Conservation (phyloP, 129 eudicot genomes). For the Escallonia herrerae region DNA sequence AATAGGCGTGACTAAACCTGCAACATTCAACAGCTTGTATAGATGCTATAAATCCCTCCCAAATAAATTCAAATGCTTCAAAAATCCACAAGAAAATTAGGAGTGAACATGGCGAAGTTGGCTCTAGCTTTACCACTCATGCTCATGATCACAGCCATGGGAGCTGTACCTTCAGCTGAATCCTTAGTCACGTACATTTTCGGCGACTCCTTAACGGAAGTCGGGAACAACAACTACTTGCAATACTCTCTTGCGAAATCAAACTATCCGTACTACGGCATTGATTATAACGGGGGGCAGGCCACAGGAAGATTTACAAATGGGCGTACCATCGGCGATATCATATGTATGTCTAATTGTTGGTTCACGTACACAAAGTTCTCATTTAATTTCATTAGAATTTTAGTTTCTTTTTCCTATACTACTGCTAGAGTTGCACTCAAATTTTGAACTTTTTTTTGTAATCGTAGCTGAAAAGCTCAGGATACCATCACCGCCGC, state of each 20-base stretch:
- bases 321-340: constrained; percentile 93
- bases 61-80: neutral
- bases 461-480: constrained; percentile 67
- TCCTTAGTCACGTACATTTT: constrained; percentile 60
- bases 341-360: constrained; percentile 36
- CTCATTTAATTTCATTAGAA: neutral
- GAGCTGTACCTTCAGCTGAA: constrained; percentile 7
- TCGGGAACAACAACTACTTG: constrained; percentile 77
- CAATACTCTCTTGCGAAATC: constrained; percentile 72
- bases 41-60: constrained; percentile 15
- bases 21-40: neutral
- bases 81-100: constrained; percentile 1
- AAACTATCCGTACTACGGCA: constrained; percentile 65
- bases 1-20: constrained; percentile 23
- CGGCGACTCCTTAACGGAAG: constrained; percentile 92
- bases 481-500: constrained; percentile 73
- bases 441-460: neutral
- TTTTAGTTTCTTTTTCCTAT: neutral
- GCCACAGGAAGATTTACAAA: constrained; percentile 86
- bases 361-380: neutral
- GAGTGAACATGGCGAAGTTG: constrained; percentile 8
- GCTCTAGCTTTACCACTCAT: constrained; percentile 2
- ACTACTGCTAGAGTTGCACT: neutral
- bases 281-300: constrained; percentile 46
- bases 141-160: constrained; percentile 2